phyloP scores from a whole-genome alignment of 805 yeast species.

The Starmera amethionina region DNA sequence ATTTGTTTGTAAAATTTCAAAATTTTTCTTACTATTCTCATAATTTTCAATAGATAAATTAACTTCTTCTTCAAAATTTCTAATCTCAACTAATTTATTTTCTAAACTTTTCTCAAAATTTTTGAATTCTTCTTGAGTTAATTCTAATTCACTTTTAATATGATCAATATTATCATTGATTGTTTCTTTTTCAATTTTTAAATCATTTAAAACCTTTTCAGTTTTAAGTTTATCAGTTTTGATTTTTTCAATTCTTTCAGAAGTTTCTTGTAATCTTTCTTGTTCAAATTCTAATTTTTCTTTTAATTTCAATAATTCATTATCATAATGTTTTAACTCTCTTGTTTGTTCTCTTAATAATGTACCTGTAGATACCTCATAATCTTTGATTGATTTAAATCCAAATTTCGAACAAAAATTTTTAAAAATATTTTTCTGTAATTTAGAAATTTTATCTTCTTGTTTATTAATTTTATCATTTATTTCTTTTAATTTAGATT shows the following conservation, averaged over 20 bases:
- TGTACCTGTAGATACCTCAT: conserved; percentile 60
- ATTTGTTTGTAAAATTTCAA: conserved; percentile 37
- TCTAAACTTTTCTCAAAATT: conserved; percentile 22
- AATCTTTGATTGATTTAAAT: conserved; percentile 49
- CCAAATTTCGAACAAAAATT: conserved; percentile 48
- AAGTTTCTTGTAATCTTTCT: conserved; percentile 46
- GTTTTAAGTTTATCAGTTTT: conserved; percentile 27
- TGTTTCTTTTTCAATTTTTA: conserved; percentile 23
- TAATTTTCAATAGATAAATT: conserved; percentile 23
- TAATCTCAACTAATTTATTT: conserved; percentile 23
- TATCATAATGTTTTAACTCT: conserved; percentile 50
- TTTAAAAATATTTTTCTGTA: conserved; percentile 38
- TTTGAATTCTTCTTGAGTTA: conserved; percentile 25
- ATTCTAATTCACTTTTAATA: conserved; percentile 31
- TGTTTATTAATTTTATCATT: conserved; percentile 18
- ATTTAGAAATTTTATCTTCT: conserved; percentile 18
- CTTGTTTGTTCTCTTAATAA: conserved; percentile 43
- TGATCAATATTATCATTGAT: conserved; percentile 25
- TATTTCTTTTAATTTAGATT: conserved; percentile 13
- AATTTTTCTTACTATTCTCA: conserved; percentile 24
- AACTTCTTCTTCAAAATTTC: conserved; percentile 39
- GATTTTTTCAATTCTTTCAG: conserved; percentile 34
- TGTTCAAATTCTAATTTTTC: conserved; percentile 57
- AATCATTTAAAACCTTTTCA: conserved; percentile 22
- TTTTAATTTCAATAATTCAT: conserved; percentile 50